phyloP scores from a whole-genome alignment of 768 basidiomycete genomes.

The Imleria badia region DNA sequence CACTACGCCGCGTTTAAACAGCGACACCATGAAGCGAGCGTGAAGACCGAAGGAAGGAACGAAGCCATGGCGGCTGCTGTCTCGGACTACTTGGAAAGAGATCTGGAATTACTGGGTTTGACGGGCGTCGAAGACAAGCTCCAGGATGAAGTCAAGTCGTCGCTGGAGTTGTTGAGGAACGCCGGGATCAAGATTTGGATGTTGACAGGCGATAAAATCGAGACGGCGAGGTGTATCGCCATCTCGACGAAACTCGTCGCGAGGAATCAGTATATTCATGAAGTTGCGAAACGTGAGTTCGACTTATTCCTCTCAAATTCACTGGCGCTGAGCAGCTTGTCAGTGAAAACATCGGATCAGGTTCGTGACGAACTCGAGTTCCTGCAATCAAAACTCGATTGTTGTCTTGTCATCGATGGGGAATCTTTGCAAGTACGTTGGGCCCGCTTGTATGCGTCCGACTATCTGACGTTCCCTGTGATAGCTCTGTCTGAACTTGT shows the following conservation, averaged over 20 bases:
- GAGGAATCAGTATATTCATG: slow-evolving; percentile 96
- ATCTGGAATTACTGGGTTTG: slow-evolving; percentile 87
- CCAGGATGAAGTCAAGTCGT: slow-evolving; percentile 94
- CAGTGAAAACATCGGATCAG: slow-evolving; percentile 84
- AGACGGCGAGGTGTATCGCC: slow-evolving; percentile 97
- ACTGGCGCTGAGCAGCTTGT: slow-evolving; percentile 4
- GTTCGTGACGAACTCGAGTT: slow-evolving; percentile 90
- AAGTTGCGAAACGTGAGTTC: slow-evolving; percentile 80
- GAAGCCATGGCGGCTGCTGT: slow-evolving; percentile 80
- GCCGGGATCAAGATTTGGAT: slow-evolving; percentile 99
- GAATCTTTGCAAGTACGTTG: slow-evolving; percentile 83
- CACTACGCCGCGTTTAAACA: slow-evolving; percentile 73
- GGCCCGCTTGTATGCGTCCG: background rate
- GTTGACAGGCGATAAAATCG: slow-evolving; percentile 99
- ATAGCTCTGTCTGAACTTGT: slow-evolving; percentile 86
- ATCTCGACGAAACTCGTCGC: slow-evolving; percentile 96
- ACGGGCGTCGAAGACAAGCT: slow-evolving; percentile 99
- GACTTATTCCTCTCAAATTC: background rate
- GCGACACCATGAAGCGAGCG: slow-evolving; percentile 73
- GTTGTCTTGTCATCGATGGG: slow-evolving; percentile 97
- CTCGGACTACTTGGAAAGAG: slow-evolving; percentile 74
- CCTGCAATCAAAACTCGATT: slow-evolving; percentile 90
- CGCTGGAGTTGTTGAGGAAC: slow-evolving; percentile 88
- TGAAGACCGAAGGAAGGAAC: slow-evolving; percentile 74
- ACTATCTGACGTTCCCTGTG: background rate